These are phyloP conservation scores for Serendipita sp. DNA, from an alignment of 768 basidiomycete species.

Conservation along the genomic window DNA sequence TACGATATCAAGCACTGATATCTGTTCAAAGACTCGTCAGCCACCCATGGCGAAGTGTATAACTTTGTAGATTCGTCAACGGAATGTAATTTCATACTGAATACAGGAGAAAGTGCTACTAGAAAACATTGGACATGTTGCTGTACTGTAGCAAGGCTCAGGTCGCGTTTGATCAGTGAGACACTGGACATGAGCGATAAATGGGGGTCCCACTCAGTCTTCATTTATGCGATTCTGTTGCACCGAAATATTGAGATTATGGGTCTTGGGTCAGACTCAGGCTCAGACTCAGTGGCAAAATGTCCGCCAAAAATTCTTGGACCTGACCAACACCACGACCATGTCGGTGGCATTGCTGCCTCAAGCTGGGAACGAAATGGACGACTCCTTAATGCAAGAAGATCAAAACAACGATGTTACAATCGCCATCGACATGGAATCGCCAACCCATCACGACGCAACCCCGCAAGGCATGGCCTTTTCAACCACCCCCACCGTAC, in stretches of 20 bases:
- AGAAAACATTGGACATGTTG: background rate
- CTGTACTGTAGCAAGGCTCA: background rate
- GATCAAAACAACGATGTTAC: background rate
- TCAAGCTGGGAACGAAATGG: background rate
- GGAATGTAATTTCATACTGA: background rate
- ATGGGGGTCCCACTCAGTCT: background rate
- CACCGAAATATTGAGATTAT: too few relatives aligned
- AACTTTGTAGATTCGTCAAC: background rate
- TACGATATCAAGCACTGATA: constrained; percentile 80
- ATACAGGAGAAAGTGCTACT: background rate
- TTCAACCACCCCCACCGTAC: background rate
- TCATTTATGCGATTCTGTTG: background rate
- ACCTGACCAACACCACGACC: background rate
- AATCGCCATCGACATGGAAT: constrained; percentile 5
- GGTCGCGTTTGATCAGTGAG: background rate
- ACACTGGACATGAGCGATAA: background rate
- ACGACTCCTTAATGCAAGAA: constrained; percentile 1
- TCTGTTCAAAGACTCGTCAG: constrained; percentile 85
- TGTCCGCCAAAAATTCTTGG: background rate
- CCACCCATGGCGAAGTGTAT: constrained; percentile 48
- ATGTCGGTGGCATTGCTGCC: background rate
- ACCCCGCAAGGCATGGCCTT: background rate
- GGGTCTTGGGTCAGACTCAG: too few relatives aligned
- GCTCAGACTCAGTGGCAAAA: too few relatives aligned
- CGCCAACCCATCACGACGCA: background rate